phyloP scores from a whole-genome alignment of 208 protist species.

The Trypanosoma grayi region DNA sequence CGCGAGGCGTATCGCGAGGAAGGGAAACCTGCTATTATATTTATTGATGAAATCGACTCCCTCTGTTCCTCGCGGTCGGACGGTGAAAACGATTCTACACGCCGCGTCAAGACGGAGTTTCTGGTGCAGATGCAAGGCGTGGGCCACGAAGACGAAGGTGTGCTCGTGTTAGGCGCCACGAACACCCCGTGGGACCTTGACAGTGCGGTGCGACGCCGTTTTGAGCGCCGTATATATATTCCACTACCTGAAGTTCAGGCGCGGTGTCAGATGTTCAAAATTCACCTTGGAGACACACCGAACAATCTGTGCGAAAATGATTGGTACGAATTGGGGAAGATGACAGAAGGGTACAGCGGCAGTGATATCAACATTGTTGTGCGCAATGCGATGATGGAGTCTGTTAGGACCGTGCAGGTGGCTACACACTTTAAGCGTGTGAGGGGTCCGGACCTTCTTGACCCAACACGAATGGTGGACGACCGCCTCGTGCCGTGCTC shows the following conservation, averaged over 20 bases:
- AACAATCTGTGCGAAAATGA: slow-evolving; percentile 85
- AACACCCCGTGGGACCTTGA: slow-evolving; percentile 93
- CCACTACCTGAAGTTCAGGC: slow-evolving; percentile 87
- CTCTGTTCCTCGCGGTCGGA: slow-evolving; percentile 86
- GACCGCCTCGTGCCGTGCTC: slow-evolving; percentile 93
- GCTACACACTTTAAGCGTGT: slow-evolving; percentile 98
- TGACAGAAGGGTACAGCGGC: slow-evolving; percentile 94
- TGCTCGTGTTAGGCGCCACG: slow-evolving; percentile 91
- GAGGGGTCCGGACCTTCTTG: slow-evolving; percentile 60
- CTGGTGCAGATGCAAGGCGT: slow-evolving; percentile 97
- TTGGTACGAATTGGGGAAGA: slow-evolving; percentile 86
- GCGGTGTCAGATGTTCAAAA: slow-evolving; percentile 93
- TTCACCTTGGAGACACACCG: slow-evolving; percentile 94
- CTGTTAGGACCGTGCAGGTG: slow-evolving; percentile 95
- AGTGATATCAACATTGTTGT: slow-evolving; percentile 97
- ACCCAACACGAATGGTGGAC: slow-evolving; percentile 69
- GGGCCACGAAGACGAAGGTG: slow-evolving; percentile 78
- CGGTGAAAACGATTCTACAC: slow-evolving; percentile 88
- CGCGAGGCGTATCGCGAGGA: slow-evolving; percentile 69
- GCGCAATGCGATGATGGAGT: slow-evolving; percentile 97
- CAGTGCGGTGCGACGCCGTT: slow-evolving; percentile 86
- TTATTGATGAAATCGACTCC: slow-evolving; percentile 96
- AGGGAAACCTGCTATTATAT: slow-evolving; percentile 90
- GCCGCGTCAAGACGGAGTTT: slow-evolving; percentile 99
- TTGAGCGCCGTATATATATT: slow-evolving; percentile 94